These are phyloP conservation scores for Wallacemonas rigidus DNA, from an alignment of 208 protist genomes.

Conservation along the genomic window DNA sequence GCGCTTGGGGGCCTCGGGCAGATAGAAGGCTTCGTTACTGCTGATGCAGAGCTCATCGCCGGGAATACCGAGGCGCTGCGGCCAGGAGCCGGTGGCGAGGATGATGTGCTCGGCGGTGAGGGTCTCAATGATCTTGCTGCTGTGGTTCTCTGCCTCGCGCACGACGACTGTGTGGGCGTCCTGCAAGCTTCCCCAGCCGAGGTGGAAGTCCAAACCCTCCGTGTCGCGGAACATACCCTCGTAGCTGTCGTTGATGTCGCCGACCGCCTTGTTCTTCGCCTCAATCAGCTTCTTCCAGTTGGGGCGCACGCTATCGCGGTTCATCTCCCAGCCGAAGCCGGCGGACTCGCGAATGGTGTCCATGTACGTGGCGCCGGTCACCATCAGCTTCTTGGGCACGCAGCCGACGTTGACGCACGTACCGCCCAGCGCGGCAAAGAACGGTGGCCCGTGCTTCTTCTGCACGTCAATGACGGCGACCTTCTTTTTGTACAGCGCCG, in stretches of 20 bases:
- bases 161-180: slow-evolving; percentile 78
- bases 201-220: slow-evolving; percentile 81
- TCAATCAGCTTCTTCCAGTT: slow-evolving; percentile 89
- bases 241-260: slow-evolving; percentile 91
- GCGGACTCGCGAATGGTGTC: slow-evolving; percentile 74
- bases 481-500: slow-evolving; percentile 83
- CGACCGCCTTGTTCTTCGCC: slow-evolving; percentile 86
- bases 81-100: slow-evolving; percentile 86
- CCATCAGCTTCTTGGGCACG: slow-evolving; percentile 91
- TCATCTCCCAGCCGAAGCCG: slow-evolving; percentile 85
- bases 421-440: slow-evolving; percentile 77
- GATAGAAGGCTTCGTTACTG: slow-evolving; percentile 92
- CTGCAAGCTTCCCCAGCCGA: slow-evolving; percentile 76
- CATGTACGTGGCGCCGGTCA: slow-evolving; percentile 84
- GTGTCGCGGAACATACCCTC: slow-evolving; percentile 88
- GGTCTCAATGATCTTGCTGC: slow-evolving; percentile 54
- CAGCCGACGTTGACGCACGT: slow-evolving; percentile 91
- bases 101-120: slow-evolving; percentile 83
- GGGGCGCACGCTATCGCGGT: slow-evolving; percentile 41
- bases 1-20: slow-evolving; percentile 72
- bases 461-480: slow-evolving; percentile 88
- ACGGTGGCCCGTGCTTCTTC: slow-evolving; percentile 72
- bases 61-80: slow-evolving; percentile 71
- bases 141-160: slow-evolving; percentile 49
- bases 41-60: slow-evolving; percentile 90